These are phyloP conservation scores for Neurospora tetraspora DNA, from an alignment of 495 filamentous ascomycete species.

Conservation along the genomic window DNA sequence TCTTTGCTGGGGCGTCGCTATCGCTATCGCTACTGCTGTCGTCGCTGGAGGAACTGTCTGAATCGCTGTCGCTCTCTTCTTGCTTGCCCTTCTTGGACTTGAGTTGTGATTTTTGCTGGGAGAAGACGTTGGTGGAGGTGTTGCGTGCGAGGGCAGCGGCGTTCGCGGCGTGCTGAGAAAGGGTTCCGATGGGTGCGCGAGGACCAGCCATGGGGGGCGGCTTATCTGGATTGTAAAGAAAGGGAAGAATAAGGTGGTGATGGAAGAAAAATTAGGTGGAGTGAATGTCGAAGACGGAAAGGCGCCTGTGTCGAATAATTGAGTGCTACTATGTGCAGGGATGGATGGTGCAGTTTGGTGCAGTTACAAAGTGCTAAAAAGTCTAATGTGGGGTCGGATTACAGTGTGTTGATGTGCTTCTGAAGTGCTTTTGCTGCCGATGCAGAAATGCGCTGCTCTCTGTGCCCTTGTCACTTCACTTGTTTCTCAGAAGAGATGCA, in stretches of 20 bases:
- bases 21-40: slow-evolving; percentile 23
- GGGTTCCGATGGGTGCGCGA: slow-evolving; percentile 21
- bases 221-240: slow-evolving; percentile 3
- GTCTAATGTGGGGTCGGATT: neutral
- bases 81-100: slow-evolving; percentile 14
- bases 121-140: slow-evolving; percentile 11
- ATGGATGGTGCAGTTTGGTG: neutral
- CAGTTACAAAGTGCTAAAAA: neutral
- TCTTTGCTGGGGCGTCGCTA: slow-evolving; percentile 8
- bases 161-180: slow-evolving; percentile 19
- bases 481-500: neutral
- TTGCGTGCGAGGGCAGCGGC: slow-evolving; percentile 17
- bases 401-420: neutral
- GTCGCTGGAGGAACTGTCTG: slow-evolving; percentile 5
- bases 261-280: neutral
- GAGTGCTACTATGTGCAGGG: neutral
- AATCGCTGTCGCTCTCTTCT: slow-evolving; percentile 9
- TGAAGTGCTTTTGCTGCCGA: neutral
- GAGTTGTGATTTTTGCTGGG: slow-evolving; percentile 10
- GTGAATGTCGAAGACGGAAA: neutral
- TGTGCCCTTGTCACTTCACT: neutral
- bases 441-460: neutral
- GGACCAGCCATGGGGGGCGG: slow-evolving; percentile 22
- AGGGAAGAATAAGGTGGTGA: neutral
- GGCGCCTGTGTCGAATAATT: neutral